Base-by-base conservation (phyloP, 371 early-diverging fungal genomes). In the Quaeritorhiza haematococci region DNA sequence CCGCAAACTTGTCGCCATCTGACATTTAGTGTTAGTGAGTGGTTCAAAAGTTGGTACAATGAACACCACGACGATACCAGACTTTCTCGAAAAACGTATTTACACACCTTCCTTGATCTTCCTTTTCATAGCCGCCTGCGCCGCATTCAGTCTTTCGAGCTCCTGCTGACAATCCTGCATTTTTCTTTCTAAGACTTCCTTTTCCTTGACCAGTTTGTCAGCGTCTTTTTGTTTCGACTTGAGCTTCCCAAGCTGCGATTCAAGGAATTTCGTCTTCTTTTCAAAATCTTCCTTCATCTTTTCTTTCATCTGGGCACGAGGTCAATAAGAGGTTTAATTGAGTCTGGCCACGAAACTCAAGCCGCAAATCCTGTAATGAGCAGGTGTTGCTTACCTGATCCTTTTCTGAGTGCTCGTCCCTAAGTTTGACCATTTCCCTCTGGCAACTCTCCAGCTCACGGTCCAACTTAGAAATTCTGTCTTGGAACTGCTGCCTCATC, bases 201-300 rank as follows among this genome's bases (percentile, higher is more conserved):
- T 66, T 5, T 66, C 68, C 5, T 38, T 57, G 29, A 21, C 29
- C 7, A 34, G 19, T 30, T 54, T 66, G 21, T 69, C 67, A 17
- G 46, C 50, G 4, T 73, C 76, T 49, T 71, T 73, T 4, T 33
- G 24, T 23, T 57, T 56, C 27, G 49, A 17, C 42, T 69, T 71
- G 13, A 56, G 43, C 47, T 75, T 75, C 38, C 21, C 7, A 21
- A 64, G 27, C 59, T 59, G 38, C 50, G 51, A 27, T 46, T 75
- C 75, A 3, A 64, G 38, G 15, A n/a, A 27, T 45, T 71, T 73
- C 7, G 66, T 7, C 30, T 59, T 68, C 30, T 67, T 32, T 32
- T 75, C 76, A 35, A 59, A 34, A 21, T 75, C 76, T 5, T 69
- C 73, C 48, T 64, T 70, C 7, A 63, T 8, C 34, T 55, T 66